A percentile compares a stretch with the other conserved stretches of the same genome.
Evolutionary conservation across 352 stramenopile genomes (phyloP).

Genomic region (Vaucheria bursata): DNA sequence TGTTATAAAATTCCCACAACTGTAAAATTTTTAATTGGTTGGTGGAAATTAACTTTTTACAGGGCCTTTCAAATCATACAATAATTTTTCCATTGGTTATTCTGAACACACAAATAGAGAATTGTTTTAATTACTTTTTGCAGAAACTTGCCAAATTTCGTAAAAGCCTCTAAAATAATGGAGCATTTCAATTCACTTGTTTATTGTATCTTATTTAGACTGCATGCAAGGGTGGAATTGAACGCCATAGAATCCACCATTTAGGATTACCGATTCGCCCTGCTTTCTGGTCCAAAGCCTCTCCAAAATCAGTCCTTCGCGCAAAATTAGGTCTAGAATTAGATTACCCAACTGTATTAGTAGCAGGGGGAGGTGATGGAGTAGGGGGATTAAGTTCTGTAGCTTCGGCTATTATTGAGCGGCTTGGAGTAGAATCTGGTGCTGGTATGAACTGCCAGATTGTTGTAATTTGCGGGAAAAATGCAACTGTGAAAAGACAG

Average conservation of each 20-base stretch:
- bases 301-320: slow-evolving; percentile 44
- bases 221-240: slow-evolving; percentile 15
- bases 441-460: slow-evolving; percentile 29
- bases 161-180: too few relatives aligned
- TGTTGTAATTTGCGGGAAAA: slow-evolving; percentile 69
- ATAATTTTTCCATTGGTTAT: too few relatives aligned
- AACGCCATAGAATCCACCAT: slow-evolving; percentile 49
- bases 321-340: slow-evolving; percentile 54
- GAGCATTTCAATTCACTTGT: too few relatives aligned
- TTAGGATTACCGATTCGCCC: slow-evolving; percentile 63
- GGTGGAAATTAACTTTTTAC: too few relatives aligned
- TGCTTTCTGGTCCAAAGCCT: slow-evolving; percentile 59
- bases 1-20: too few relatives aligned
- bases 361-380: slow-evolving; percentile 65
- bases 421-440: slow-evolving; percentile 18
- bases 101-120: too few relatives aligned
- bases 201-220: too few relatives aligned
- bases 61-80: too few relatives aligned
- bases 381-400: slow-evolving; percentile 58
- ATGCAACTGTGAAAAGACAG: slow-evolving; percentile 54
- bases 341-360: slow-evolving; percentile 56
- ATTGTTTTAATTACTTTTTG: too few relatives aligned
- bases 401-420: slow-evolving; percentile 20
- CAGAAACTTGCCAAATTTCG: too few relatives aligned
- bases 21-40: too few relatives aligned